Evolutionary conservation across 139 green algal genomes (phyloP).

Genomic region (Chlorokybus atmophyticus): DNA sequence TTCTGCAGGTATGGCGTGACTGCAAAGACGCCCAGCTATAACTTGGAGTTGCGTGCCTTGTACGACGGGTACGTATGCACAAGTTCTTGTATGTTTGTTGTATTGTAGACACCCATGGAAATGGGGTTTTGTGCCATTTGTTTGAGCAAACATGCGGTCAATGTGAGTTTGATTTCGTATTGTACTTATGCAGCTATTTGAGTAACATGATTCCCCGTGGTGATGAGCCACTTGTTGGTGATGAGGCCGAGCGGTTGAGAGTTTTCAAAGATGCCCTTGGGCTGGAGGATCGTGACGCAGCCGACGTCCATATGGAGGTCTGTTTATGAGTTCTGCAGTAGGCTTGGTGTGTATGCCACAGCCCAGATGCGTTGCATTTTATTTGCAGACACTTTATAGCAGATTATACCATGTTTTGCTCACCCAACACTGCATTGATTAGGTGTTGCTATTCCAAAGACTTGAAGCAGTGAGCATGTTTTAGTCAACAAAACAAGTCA

Average conservation of each 20-base stretch:
- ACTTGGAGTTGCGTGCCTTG: too few relatives aligned
- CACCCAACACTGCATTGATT: background rate
- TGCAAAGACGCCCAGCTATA: too few relatives aligned
- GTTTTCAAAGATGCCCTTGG: conserved; percentile 75
- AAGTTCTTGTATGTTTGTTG: too few relatives aligned
- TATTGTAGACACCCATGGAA: too few relatives aligned
- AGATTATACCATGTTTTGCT: background rate
- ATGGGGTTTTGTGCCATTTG: too few relatives aligned
- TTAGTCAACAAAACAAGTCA: background rate
- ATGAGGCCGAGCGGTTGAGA: conserved; percentile 42
- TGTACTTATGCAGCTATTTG: conserved; percentile 58
- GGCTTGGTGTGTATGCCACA: background rate
- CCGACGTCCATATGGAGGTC: conserved; percentile 82
- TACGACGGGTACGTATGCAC: too few relatives aligned
- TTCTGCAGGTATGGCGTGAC: too few relatives aligned
- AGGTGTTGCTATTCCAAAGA: background rate
- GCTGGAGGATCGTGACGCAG: conserved; percentile 76
- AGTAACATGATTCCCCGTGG: conserved; percentile 60
- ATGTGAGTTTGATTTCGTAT: too few relatives aligned
- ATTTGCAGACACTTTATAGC: background rate
- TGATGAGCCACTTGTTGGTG: conserved; percentile 56
- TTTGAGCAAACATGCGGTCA: too few relatives aligned
- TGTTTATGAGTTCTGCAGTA: too few relatives aligned
- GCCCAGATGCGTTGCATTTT: background rate
- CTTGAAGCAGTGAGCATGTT: background rate